Base-by-base conservation (phyloP, 129 eudicot species). In the Artemisia annua region DNA sequence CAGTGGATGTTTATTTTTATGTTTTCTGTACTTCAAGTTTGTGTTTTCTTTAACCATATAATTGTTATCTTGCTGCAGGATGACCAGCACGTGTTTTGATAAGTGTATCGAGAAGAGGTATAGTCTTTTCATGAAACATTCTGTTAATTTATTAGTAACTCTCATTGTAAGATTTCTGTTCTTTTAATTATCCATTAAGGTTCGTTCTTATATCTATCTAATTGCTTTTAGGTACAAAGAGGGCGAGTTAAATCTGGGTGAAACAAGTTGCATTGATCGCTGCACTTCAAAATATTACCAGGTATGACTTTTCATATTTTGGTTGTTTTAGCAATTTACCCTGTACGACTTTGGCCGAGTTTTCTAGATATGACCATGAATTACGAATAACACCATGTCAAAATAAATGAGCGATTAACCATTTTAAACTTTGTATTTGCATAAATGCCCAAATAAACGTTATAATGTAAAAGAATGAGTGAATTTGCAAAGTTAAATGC, bases 231-330 rank as follows among this genome's bases (percentile, higher is more conserved):
- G 96, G 75, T 86, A 88, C 85, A 83, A 84, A 79, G 91, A 89
- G 48, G 15, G 87, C 8, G 96, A 88, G 71, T 75, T 88, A 66
- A 77, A 88, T 74, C 76, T 86, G 89, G 97, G 96, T 69, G 96
- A 91, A 74, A 88, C 71, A 57, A 84, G 85, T 58, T 91, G 96
- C 82, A 79, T 88, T 67, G 93, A 85, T 77, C 87, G 89, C 1
- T 88, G 97, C 75, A 87, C 85, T 81, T 88, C 93, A 49, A 91
- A 88, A 77, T 91, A 91, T 69, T 83, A 84, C 87, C 92, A 84
- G 86, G 92, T 86, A 71, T 61, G 28, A 1, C 7, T 57, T 80
- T 26, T 66, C 18, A 35, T 39, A 39, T 39, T 39, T 39, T 39
- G 46, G 46, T 54, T 39, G 46, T 39, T 39, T 39, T 39, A 39